phyloP scores from a whole-genome alignment of 805 yeast species.

The Saturnispora sekii region DNA sequence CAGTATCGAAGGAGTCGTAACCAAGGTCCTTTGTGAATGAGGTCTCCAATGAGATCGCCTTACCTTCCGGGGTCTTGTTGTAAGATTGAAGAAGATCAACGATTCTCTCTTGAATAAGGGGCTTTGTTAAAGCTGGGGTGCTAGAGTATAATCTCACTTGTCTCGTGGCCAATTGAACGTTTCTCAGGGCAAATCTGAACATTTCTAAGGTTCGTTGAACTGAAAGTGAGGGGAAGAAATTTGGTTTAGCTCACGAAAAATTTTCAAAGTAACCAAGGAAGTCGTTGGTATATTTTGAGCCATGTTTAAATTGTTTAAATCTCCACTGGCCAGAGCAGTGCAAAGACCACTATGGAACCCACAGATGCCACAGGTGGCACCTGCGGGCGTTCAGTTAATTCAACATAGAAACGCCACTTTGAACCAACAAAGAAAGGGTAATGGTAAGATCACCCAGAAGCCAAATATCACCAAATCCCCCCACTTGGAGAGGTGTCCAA shows the following conservation, averaged over 20 bases:
- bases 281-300: not conserved
- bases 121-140: constrained; percentile 52
- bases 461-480: constrained; percentile 55
- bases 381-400: constrained; percentile 12
- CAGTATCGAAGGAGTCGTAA: constrained; percentile 61
- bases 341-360: not conserved
- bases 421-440: constrained; percentile 69
- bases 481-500: constrained; percentile 74
- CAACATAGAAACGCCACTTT: constrained; percentile 57
- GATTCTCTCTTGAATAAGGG: constrained; percentile 51
- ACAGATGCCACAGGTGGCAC: not conserved
- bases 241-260: too few species aligned
- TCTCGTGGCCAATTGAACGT: not conserved
- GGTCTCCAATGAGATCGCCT: constrained; percentile 30
- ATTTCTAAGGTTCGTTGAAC: not conserved
- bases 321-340: not conserved
- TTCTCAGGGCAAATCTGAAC: constrained; percentile 3
- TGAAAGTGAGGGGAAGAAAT: not conserved
- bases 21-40: constrained; percentile 59
- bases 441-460: constrained; percentile 30
- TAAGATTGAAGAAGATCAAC: constrained; percentile 56
- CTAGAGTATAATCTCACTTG: constrained; percentile 37
- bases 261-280: too few species aligned
- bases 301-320: not conserved
- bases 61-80: constrained; percentile 39